These are phyloP conservation scores for Prunus mira DNA, from an alignment of 306 rosid species.

Conservation along the genomic window DNA sequence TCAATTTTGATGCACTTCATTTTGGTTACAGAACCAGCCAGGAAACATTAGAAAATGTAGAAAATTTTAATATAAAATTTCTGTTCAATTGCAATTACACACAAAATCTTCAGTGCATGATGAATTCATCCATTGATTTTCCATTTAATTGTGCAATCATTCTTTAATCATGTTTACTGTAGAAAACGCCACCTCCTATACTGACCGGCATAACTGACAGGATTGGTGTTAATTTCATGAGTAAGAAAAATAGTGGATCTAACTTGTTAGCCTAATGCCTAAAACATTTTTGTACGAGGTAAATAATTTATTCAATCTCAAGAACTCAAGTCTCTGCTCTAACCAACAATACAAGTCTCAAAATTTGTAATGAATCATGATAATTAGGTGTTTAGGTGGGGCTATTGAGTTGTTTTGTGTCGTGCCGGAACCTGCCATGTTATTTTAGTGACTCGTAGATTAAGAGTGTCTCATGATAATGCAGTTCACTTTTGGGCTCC, in stretches of 20 bases:
- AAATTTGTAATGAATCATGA: background rate
- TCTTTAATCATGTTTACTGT: too few species aligned
- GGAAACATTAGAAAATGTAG: background rate
- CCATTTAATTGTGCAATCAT: background rate
- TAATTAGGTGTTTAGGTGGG: background rate
- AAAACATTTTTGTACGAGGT: too few species aligned
- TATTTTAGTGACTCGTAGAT: background rate
- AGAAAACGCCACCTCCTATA: too few species aligned
- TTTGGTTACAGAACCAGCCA: background rate
- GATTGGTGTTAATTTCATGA: background rate
- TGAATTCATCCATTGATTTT: background rate
- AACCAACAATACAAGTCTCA: background rate
- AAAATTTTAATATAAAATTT: too few species aligned
- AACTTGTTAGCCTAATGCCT: too few species aligned
- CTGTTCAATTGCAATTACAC: background rate
- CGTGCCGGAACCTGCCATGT: background rate
- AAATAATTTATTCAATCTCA: too few species aligned
- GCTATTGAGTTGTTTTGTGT: background rate
- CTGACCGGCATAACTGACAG: background rate
- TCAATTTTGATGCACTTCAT: background rate
- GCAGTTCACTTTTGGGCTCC: slow-evolving; percentile 31
- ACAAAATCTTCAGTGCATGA: background rate
- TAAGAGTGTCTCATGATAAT: background rate
- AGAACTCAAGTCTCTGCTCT: background rate
- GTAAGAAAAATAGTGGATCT: background rate